Conservation (phyloP, 257 asterid species). For the Solanum clarkiae region DNA sequence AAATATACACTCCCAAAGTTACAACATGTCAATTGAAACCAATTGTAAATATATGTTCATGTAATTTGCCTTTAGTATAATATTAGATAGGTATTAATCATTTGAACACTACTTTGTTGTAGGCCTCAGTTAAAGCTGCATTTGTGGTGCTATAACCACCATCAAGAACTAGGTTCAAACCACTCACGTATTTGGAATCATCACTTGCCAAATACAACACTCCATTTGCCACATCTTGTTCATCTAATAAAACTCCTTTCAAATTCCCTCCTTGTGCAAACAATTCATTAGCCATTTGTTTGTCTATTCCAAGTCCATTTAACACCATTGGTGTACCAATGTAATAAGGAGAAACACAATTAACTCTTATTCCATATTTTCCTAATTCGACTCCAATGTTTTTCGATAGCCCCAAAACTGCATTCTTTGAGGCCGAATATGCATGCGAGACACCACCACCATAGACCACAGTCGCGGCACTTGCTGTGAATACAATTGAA, state of each 20-base stretch:
- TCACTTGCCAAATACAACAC: background rate
- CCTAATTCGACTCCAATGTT: background rate
- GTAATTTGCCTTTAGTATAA: too few species aligned
- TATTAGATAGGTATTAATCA: too few species aligned
- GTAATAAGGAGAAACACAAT: background rate
- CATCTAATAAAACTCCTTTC: background rate
- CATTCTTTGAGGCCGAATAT: too few species aligned
- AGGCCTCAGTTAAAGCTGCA: background rate
- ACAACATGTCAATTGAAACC: too few species aligned
- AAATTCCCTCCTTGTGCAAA: background rate
- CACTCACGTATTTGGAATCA: background rate
- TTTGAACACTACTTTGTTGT: background rate
- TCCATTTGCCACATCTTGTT: background rate
- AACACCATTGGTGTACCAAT: background rate
- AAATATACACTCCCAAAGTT: too few species aligned
- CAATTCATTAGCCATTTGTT: background rate
- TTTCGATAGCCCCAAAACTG: background rate
- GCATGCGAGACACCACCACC: too few species aligned
- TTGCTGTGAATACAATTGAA: too few species aligned
- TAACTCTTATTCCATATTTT: background rate
- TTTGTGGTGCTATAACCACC: background rate
- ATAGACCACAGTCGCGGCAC: too few species aligned
- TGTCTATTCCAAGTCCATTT: background rate
- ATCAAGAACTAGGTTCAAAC: background rate
- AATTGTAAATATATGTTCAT: too few species aligned